Percentiles rank a stretch among this genome's conserved stretches.
Evolutionary conservation across 305 asterid genomes (phyloP).

Genomic region (Fraxinus velutina): DNA sequence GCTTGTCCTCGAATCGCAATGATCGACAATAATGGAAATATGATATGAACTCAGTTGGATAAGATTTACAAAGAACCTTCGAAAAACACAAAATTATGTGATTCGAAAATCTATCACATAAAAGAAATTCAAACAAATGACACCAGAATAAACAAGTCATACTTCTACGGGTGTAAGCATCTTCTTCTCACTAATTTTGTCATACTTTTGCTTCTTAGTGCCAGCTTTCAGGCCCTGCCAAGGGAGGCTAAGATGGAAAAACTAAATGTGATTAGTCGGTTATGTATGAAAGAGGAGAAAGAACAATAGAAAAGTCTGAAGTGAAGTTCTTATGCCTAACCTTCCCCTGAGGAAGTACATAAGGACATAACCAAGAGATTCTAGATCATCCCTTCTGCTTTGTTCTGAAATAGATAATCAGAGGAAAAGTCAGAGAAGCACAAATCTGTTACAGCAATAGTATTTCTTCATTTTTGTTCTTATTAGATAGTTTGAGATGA

Average conservation of each 20-base stretch:
- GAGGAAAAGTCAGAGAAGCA: neutral
- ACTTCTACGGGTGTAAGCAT: constrained; percentile 84
- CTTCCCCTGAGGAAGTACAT: constrained; percentile 86
- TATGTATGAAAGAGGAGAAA: neutral
- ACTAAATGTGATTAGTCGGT: constrained; percentile 16
- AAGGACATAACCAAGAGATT: constrained; percentile 81
- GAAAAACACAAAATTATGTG: neutral
- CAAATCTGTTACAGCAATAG: neutral
- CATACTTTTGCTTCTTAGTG: constrained; percentile 80
- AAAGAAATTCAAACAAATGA: neutral
- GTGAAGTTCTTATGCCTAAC: constrained; percentile 27
- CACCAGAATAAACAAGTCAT: constrained; percentile 18
- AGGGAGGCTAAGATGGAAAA: constrained; percentile 55
- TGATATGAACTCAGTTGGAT: constrained; percentile 71
- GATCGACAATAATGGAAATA: constrained; percentile 83
- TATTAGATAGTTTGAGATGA: neutral
- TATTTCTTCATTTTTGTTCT: neutral
- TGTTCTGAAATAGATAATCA: constrained; percentile 49
- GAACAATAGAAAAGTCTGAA: neutral
- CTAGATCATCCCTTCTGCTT: constrained; percentile 86
- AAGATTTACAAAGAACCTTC: constrained; percentile 74
- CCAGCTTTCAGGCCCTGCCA: constrained; percentile 90
- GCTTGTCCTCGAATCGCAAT: constrained; percentile 75
- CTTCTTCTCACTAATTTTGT: constrained; percentile 82
- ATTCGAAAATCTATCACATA: neutral